Percentiles rank a stretch among this genome's conserved stretches.
These are phyloP conservation scores for Ophiostoma australiae DNA, from an alignment of 2,329 filamentous ascomycete genomes.

Conservation along the genomic window DNA sequence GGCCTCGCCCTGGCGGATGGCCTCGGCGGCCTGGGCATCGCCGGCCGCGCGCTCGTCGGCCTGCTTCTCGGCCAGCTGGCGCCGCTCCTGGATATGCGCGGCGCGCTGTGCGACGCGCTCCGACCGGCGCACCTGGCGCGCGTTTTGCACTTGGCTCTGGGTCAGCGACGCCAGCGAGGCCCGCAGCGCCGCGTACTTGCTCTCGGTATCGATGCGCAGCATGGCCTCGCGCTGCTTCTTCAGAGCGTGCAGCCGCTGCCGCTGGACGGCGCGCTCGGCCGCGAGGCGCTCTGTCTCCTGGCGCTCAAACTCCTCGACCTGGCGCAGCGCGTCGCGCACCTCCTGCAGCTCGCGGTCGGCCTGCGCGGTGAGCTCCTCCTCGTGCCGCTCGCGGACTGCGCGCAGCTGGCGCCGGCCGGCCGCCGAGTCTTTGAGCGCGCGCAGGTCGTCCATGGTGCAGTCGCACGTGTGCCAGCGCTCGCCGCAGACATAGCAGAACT, in stretches of 20 bases:
- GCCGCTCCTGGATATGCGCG: conserved; percentile 24
- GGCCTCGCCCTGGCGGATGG: conserved; percentile 35
- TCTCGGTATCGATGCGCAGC: conserved; percentile 29
- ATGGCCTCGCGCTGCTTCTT: conserved; percentile 39
- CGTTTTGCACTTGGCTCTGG: conserved; percentile 25
- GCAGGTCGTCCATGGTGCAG: conserved; percentile 52
- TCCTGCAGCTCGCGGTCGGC: conserved; percentile 34
- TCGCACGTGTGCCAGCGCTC: conserved; percentile 66
- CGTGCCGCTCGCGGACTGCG: conserved; percentile 20
- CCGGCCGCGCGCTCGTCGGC: conserved; percentile 35
- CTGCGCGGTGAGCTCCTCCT: conserved; percentile 33
- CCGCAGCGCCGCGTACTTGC: conserved; percentile 19
- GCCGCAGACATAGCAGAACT: conserved; percentile 82
- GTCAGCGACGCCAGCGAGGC: conserved; percentile 10
- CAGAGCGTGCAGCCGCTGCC: conserved; percentile 38
- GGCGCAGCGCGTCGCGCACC: conserved; percentile 39
- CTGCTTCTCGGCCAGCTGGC: conserved; percentile 30
- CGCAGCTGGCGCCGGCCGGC: conserved; percentile 36
- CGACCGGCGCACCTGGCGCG: conserved; percentile 39
- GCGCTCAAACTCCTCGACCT: conserved; percentile 47
- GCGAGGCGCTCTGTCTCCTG: conserved; percentile 37
- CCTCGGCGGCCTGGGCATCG: conserved; percentile 34
- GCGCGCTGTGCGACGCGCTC: conserved; percentile 31
- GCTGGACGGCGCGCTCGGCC: conserved; percentile 34
- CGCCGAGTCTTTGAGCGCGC: conserved; percentile 38